phyloP scores from a whole-genome alignment of 208 protist genomes.

The Novymonas esmeraldas region DNA sequence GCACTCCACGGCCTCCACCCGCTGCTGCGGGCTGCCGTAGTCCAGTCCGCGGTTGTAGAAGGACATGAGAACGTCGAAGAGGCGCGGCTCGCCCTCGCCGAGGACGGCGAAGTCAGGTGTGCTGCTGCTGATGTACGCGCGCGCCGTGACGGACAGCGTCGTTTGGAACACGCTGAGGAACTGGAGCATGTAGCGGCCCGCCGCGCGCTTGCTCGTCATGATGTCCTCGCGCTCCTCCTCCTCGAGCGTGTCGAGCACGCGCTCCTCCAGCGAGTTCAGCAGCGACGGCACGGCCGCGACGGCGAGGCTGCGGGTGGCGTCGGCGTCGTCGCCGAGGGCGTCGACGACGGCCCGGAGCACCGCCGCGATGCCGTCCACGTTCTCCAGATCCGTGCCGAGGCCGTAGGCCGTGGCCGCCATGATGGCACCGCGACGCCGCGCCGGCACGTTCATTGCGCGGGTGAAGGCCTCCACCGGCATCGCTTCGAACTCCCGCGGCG shows the following conservation, averaged over 20 bases:
- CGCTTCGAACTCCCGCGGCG: slow-evolving; percentile 51
- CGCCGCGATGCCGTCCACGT: slow-evolving; percentile 67
- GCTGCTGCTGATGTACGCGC: slow-evolving; percentile 49
- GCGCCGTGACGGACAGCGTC: slow-evolving; percentile 65
- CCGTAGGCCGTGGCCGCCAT: slow-evolving; percentile 74
- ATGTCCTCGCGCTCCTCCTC: slow-evolving; percentile 81
- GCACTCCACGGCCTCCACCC: slow-evolving; percentile 88
- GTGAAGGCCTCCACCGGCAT: slow-evolving; percentile 66
- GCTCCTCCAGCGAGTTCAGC: slow-evolving; percentile 66
- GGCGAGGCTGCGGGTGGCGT: slow-evolving; percentile 43
- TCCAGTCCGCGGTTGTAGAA: slow-evolving; percentile 91
- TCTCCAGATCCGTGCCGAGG: slow-evolving; percentile 62
- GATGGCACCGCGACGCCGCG: slow-evolving; percentile 68
- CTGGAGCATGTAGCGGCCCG: slow-evolving; percentile 84
- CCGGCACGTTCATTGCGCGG: slow-evolving; percentile 63
- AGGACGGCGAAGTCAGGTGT: slow-evolving; percentile 74
- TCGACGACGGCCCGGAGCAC: slow-evolving; percentile 74
- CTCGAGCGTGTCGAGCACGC: slow-evolving; percentile 60
- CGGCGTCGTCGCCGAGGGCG: slow-evolving; percentile 67
- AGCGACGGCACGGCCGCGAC: slow-evolving; percentile 66
- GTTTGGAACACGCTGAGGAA: slow-evolving; percentile 76
- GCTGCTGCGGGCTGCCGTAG: slow-evolving; percentile 86
- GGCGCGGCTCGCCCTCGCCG: slow-evolving; percentile 69
- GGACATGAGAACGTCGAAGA: slow-evolving; percentile 85
- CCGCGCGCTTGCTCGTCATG: slow-evolving; percentile 77